These are phyloP conservation scores for Pyricularia sp. DNA, from an alignment of 2,329 filamentous ascomycete species.

Conservation along the genomic window DNA sequence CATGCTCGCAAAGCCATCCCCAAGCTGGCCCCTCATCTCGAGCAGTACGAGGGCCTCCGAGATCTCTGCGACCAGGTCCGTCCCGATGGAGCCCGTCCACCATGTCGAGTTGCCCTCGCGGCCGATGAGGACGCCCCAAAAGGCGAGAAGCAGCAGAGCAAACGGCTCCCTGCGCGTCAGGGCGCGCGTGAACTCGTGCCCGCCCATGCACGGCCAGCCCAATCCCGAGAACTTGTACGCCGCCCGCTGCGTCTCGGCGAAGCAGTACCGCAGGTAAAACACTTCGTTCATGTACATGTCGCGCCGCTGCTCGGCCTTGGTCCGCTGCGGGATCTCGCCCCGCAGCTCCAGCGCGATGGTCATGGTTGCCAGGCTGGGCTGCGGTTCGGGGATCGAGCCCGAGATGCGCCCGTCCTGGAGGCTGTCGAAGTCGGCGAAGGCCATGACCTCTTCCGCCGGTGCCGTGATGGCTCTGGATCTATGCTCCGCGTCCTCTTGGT, in stretches of 20 bases:
- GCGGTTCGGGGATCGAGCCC: background rate
- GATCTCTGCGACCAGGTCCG: slow-evolving; percentile 5
- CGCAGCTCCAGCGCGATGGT: background rate
- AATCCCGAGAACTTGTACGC: slow-evolving; percentile 3
- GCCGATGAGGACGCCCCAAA: slow-evolving; percentile 5
- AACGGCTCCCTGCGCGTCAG: slow-evolving; percentile 4
- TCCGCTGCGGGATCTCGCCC: background rate
- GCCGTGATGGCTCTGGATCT: background rate
- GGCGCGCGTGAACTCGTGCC: slow-evolving; percentile 2
- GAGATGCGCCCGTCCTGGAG: background rate
- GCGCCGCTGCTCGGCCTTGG: slow-evolving; percentile 1
- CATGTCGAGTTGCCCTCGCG: slow-evolving; percentile 4
- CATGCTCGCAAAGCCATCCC: slow-evolving; percentile 3
- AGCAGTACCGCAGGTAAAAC: slow-evolving; percentile 4
- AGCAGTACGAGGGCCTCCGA: slow-evolving; percentile 3
- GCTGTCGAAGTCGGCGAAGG: background rate
- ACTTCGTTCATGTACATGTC: slow-evolving; percentile 6
- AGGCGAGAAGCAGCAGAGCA: slow-evolving; percentile 2
- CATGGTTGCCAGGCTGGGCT: background rate
- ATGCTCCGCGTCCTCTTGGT: background rate
- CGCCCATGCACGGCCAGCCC: slow-evolving; percentile 3
- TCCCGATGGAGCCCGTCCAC: slow-evolving; percentile 3
- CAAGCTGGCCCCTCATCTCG: slow-evolving; percentile 6
- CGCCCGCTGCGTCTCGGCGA: slow-evolving; percentile 3
- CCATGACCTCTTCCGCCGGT: background rate